Percentiles rank a stretch among this genome's conserved stretches.
These are phyloP conservation scores for Hansfordia pulvinata DNA, from an alignment of 2,329 filamentous ascomycete genomes.

Conservation along the genomic window DNA sequence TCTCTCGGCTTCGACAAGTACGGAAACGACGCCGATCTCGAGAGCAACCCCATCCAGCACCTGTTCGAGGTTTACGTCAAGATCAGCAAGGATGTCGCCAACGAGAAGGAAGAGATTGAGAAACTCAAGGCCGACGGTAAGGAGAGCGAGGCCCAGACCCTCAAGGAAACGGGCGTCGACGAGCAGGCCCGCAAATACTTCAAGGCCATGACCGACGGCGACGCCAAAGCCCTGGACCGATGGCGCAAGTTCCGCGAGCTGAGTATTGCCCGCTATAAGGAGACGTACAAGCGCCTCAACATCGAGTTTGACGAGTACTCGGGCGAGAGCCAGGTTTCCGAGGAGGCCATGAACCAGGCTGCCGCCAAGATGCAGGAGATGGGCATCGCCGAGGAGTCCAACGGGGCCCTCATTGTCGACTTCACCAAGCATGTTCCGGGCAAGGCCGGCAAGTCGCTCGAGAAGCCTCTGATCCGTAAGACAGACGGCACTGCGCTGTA, in stretches of 20 bases:
- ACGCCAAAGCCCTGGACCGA: slow-evolving; percentile 37
- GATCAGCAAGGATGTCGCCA: slow-evolving; percentile 48
- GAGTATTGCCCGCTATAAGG: slow-evolving; percentile 42
- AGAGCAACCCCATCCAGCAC: slow-evolving; percentile 55
- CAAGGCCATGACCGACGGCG: slow-evolving; percentile 45
- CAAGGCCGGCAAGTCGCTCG: slow-evolving; percentile 55
- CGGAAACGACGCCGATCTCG: slow-evolving; percentile 50
- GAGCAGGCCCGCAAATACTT: slow-evolving; percentile 48
- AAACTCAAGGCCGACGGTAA: slow-evolving; percentile 30
- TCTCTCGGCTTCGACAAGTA: slow-evolving; percentile 56
- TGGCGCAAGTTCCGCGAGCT: slow-evolving; percentile 46
- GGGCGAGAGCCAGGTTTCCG: slow-evolving; percentile 60
- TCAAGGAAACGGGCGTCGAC: slow-evolving; percentile 28
- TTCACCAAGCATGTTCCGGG: slow-evolving; percentile 54
- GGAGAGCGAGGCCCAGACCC: slow-evolving; percentile 24
- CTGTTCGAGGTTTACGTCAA: slow-evolving; percentile 60
- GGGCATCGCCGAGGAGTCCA: slow-evolving; percentile 52
- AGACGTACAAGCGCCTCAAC: slow-evolving; percentile 45
- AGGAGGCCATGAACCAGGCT: slow-evolving; percentile 51
- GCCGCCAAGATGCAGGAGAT: slow-evolving; percentile 49
- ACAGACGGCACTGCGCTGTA: slow-evolving; percentile 65
- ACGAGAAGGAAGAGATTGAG: slow-evolving; percentile 47
- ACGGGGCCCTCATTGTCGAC: slow-evolving; percentile 61
- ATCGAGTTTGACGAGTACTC: slow-evolving; percentile 52
- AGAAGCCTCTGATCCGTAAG: slow-evolving; percentile 58